Percentiles rank a stretch among this genome's conserved stretches.
Conservation (phyloP, 805 yeast genomes). For the Barnettozyma californica region DNA sequence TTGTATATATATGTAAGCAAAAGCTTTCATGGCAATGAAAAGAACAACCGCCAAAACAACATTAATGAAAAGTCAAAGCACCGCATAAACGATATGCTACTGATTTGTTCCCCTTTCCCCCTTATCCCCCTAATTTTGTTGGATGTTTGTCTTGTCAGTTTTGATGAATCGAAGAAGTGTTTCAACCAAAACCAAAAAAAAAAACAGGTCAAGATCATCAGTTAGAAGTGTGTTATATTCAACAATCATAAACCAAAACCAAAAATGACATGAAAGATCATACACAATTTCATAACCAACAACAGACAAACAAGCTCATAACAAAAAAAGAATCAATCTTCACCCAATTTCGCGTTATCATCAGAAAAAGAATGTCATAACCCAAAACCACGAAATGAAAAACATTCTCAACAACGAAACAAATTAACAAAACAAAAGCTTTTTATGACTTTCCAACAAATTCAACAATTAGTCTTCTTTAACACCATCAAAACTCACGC, state of each 20-base stretch:
- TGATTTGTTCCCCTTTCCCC: neutral
- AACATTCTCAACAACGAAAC: neutral
- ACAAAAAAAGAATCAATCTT: neutral
- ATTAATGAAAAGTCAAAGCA: neutral
- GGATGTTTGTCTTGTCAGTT: neutral
- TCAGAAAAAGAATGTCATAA: neutral
- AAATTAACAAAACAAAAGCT: neutral
- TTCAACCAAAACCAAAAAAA: conserved; percentile 1
- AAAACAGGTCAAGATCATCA: neutral
- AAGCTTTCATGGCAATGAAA: neutral
- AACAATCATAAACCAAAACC: conserved; percentile 1
- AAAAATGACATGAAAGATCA: neutral
- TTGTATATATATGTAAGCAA: neutral
- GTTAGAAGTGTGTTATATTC: neutral
- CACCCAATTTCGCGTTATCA: neutral
- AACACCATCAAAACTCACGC: neutral
- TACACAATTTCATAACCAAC: neutral
- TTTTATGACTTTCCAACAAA: neutral
- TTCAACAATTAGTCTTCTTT: neutral
- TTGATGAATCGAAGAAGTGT: neutral
- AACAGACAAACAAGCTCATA: neutral
- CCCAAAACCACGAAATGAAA: neutral
- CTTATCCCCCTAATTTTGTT: neutral
- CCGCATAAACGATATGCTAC: neutral
- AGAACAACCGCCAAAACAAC: neutral